Evolutionary conservation across 148 eudicot genomes (phyloP), one percentile per base, ranked within the genome.

Genomic region (Fagopyrum tataricum): DNA sequence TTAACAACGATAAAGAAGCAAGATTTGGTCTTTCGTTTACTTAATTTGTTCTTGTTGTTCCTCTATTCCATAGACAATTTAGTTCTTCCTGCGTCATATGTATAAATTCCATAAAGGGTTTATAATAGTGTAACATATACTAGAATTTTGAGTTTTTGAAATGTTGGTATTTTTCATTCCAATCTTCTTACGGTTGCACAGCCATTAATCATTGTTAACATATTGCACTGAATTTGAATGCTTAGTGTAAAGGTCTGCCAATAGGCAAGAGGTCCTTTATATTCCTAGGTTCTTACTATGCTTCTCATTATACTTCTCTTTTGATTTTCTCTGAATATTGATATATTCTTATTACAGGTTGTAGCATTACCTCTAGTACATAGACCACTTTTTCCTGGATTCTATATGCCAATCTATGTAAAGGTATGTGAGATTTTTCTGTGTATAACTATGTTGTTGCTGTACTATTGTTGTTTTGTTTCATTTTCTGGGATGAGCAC

Each of bases 321-420:
- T 9, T 20, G 20, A 0, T 55, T 20, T 18, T 18, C 17, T 18
- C 10, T 17, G 8, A 20, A 18, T 62, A 14, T 31, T 5, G 43
- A 31, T 31, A 4, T 17, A 17, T 26, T 79, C 58, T 39, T 68
- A 18, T 81, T 58, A 84, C 97, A 95, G 97, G 99, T 95, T 81
- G 49, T 96, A 67, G 96, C 95, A 10, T 77, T 96, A 77, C 99
- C 99, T 44, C 81, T 96, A 79, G 86, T 89, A 47, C 96, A 90
- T 67, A 84, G 96, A 66, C 99, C 99, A 42, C 77, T 96, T 48
- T 90, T 95, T 83, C 97, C 99, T 39, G 97, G 99, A 76, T 92
- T 96, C 75, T 92, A 90, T 79, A 96, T 96, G 99, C 99, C 99
- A 68, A 82, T 96, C 48, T 82, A 86, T 78, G 99, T 96, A 69